Conservation (phyloP, 192 early-diverging fungal genomes). For the Coemansia sp. region DNA sequence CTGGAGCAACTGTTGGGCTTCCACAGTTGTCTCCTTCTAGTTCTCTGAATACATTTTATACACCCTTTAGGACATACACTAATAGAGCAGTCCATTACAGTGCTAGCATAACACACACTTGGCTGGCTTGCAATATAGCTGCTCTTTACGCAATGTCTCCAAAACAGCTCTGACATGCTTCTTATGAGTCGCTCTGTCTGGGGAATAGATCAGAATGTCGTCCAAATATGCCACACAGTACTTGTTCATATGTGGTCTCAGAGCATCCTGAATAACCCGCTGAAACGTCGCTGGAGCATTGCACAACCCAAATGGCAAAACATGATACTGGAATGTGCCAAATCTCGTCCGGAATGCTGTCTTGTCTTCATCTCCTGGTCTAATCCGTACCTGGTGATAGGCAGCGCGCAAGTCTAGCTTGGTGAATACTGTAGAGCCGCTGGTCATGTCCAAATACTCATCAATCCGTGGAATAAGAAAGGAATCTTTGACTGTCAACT, state of each 20-base stretch:
- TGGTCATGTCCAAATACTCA: constrained; percentile 27
- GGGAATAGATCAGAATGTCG: neutral
- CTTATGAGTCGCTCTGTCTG: neutral
- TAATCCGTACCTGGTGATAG: constrained; percentile 49
- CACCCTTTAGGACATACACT: too few species aligned
- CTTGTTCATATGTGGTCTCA: constrained; percentile 22
- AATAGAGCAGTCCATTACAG: too few species aligned
- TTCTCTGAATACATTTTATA: too few species aligned
- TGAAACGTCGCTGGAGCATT: constrained; percentile 63
- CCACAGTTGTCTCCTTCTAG: too few species aligned
- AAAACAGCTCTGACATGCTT: neutral
- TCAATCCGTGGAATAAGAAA: constrained; percentile 50
- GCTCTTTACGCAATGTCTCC: neutral
- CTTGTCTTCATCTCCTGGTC: constrained; percentile 32
- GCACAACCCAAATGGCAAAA: constrained; percentile 62
- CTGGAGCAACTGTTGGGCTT: too few species aligned
- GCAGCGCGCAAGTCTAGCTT: constrained; percentile 44
- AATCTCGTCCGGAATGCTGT: constrained; percentile 48
- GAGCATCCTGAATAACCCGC: constrained; percentile 30
- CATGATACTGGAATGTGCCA: constrained; percentile 52
- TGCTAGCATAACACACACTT: too few species aligned
- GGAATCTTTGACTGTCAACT: constrained; percentile 38
- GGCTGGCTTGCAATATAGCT: neutral
- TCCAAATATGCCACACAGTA: constrained; percentile 13
- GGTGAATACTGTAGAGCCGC: constrained; percentile 21